phyloP scores from a whole-genome alignment of 495 filamentous ascomycete species.

The Penicillium canescens region DNA sequence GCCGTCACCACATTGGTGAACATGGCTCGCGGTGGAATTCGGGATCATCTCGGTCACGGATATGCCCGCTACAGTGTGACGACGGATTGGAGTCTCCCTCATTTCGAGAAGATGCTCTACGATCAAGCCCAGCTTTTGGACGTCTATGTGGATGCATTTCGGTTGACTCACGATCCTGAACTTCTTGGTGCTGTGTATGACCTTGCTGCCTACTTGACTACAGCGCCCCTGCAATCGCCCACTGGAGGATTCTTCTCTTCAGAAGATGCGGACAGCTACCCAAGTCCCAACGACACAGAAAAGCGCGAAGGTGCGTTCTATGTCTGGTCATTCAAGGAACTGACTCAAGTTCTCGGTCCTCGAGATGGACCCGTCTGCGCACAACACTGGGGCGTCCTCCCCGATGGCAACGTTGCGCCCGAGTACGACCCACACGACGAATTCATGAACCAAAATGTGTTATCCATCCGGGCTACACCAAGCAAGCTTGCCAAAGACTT shows the following conservation, averaged over 20 bases:
- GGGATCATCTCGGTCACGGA: constrained; percentile 90
- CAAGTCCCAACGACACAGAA: constrained; percentile 70
- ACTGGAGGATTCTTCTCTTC: constrained; percentile 83
- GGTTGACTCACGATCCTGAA: constrained; percentile 67
- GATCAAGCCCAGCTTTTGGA: constrained; percentile 89
- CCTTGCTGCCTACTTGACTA: constrained; percentile 78
- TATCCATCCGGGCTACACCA: constrained; percentile 60
- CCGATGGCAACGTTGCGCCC: constrained; percentile 84
- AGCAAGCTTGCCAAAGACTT: constrained; percentile 74
- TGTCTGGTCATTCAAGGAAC: constrained; percentile 88
- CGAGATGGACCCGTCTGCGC: constrained; percentile 74
- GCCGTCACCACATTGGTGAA: constrained; percentile 75
- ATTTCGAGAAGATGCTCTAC: constrained; percentile 98
- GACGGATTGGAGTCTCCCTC: constrained; percentile 85
- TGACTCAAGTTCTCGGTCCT: constrained; percentile 72
- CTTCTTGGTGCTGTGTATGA: constrained; percentile 81
- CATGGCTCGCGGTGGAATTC: constrained; percentile 84
- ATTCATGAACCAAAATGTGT: constrained; percentile 75
- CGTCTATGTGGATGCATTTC: constrained; percentile 86
- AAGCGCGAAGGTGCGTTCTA: constrained; percentile 96
- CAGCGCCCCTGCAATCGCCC: constrained; percentile 58
- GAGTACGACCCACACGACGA: constrained; percentile 89
- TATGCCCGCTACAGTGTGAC: constrained; percentile 92
- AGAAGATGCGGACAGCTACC: constrained; percentile 90
- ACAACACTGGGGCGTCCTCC: constrained; percentile 81